Percentiles rank a stretch among this genome's conserved stretches.
Conservation (phyloP, 2,329 filamentous ascomycete species). For the Colletotrichum sp. region DNA sequence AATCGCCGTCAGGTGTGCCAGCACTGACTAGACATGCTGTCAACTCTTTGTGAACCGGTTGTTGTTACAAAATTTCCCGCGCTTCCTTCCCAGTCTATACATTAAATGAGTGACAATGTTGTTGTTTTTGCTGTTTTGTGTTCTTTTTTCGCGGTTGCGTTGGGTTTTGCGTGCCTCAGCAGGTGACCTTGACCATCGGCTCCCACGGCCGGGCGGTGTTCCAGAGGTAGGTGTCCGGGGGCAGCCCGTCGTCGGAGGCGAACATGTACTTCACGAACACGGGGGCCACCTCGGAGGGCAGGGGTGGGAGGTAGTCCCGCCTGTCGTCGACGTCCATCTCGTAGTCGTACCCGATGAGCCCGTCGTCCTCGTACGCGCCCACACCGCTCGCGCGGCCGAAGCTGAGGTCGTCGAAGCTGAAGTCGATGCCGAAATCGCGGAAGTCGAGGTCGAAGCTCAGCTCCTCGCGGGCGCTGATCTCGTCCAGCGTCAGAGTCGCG, state of each 20-base stretch:
- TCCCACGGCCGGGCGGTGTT: conserved; percentile 46
- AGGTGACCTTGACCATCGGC: conserved; percentile 45
- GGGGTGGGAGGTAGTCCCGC: neutral
- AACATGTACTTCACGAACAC: conserved; percentile 40
- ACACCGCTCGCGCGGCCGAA: neutral
- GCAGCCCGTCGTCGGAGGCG: conserved; percentile 30
- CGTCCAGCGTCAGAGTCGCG: neutral
- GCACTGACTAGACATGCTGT: neutral
- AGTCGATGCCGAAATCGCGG: conserved; percentile 10
- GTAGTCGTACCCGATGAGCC: neutral
- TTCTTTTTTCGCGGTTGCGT: neutral
- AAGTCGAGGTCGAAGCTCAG: neutral
- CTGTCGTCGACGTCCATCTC: conserved; percentile 2
- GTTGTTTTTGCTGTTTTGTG: neutral
- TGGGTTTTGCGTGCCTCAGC: conserved; percentile 19
- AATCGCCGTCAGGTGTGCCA: conserved; percentile 1
- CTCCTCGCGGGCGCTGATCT: neutral
- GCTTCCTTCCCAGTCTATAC: neutral
- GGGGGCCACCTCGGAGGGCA: conserved; percentile 27
- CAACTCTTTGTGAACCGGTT: neutral
- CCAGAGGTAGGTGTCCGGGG: conserved; percentile 45
- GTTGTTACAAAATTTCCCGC: neutral
- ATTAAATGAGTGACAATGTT: neutral
- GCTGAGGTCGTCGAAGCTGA: conserved; percentile 6
- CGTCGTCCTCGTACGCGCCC: neutral